phyloP scores from a whole-genome alignment of 345 rosid genomes.

The Populus alba region DNA sequence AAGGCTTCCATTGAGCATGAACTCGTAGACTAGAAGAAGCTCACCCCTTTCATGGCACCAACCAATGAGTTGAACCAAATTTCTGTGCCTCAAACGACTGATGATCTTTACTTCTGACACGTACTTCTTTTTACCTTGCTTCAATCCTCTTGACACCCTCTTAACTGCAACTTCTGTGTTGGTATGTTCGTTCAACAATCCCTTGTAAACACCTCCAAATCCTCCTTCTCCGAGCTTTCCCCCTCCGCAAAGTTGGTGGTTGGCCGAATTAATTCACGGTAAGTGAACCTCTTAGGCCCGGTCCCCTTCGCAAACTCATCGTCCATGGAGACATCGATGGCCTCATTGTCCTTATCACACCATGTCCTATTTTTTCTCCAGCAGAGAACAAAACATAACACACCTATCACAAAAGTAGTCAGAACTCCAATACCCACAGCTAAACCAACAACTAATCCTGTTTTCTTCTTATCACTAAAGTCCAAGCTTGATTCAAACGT shows the following conservation, averaged over 20 bases:
- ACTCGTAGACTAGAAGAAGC: constrained; percentile 23
- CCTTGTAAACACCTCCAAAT: constrained; percentile 32
- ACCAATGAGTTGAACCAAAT: constrained; percentile 27
- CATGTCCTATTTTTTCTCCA: background rate
- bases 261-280: constrained; percentile 16
- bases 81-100: constrained; percentile 25
- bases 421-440: constrained; percentile 7
- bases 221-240: constrained; percentile 32
- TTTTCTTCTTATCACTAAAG: background rate
- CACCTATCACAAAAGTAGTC: background rate
- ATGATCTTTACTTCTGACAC: constrained; percentile 28
- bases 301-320: constrained; percentile 26
- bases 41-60: constrained; percentile 29
- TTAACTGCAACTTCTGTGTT: constrained; percentile 20
- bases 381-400: background rate
- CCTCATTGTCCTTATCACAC: background rate
- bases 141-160: constrained; percentile 22
- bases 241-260: constrained; percentile 13
- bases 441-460: constrained; percentile 9
- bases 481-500: constrained; percentile 19
- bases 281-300: constrained; percentile 27
- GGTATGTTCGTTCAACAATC: constrained; percentile 7
- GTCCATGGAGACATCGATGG: constrained; percentile 14
- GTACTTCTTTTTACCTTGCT: constrained; percentile 25
- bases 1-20: constrained; percentile 25